phyloP scores from a whole-genome alignment of 1,139 yeast species.

The Candida gigantensis region DNA sequence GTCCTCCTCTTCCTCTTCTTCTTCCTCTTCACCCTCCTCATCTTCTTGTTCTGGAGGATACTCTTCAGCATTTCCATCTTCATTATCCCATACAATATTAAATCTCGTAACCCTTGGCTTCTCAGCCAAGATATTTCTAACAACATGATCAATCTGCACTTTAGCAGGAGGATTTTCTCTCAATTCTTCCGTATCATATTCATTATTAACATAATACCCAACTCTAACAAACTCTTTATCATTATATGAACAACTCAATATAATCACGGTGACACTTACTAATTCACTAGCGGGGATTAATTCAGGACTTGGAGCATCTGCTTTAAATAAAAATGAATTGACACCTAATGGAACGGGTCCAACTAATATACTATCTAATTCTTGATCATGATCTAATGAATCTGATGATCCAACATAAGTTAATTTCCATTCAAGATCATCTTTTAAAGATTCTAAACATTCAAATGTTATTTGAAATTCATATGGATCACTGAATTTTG shows the following conservation, averaged over 20 bases:
- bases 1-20: conserved; percentile 57
- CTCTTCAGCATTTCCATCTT: conserved; percentile 62
- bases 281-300: conserved; percentile 93
- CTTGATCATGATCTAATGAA: conserved; percentile 94
- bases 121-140: conserved; percentile 91
- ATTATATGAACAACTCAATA: conserved; percentile 88
- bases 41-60: conserved; percentile 62
- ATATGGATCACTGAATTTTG: conserved; percentile 88
- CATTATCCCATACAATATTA: conserved; percentile 91
- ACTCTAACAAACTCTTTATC: conserved; percentile 95
- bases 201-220: conserved; percentile 96
- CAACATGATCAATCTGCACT: conserved; percentile 93
- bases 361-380: conserved; percentile 87
- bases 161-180: conserved; percentile 92
- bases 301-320: conserved; percentile 97
- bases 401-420: conserved; percentile 96
- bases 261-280: conserved; percentile 90
- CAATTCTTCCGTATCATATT: conserved; percentile 88
- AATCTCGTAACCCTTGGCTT: conserved; percentile 97
- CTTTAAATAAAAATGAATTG: conserved; percentile 87
- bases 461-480: conserved; percentile 97
- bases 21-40: conserved; percentile 55
- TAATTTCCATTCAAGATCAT: conserved; percentile 95
- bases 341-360: conserved; percentile 99
- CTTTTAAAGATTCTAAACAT: conserved; percentile 88